A percentile compares a stretch with the other conserved stretches of the same genome.
Evolutionary conservation across 768 basidiomycete species (phyloP).

Genomic region (Mrakia gelida): DNA sequence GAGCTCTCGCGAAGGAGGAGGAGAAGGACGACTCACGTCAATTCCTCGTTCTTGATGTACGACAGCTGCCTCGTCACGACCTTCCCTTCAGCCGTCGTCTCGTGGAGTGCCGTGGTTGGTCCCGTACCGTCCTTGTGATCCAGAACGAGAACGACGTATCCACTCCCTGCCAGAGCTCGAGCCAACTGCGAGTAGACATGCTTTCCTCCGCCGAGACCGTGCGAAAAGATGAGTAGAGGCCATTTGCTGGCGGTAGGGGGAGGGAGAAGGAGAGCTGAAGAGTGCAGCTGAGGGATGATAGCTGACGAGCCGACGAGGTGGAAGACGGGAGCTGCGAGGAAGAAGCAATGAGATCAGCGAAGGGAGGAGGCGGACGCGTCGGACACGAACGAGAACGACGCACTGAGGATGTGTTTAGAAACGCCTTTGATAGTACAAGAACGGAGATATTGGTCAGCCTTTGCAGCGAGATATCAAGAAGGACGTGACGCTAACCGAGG

Average conservation of each 20-base stretch:
- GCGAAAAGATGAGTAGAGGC: constrained; percentile 79
- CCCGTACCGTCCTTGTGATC: constrained; percentile 59
- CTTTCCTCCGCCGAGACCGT: constrained; percentile 73
- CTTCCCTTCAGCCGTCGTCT: constrained; percentile 42
- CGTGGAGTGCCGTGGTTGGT: constrained; percentile 50
- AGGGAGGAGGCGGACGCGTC: no score
- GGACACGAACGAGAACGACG: neutral
- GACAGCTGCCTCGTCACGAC: constrained; percentile 38
- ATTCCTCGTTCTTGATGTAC: constrained; percentile 58
- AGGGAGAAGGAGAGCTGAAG: constrained; percentile 54
- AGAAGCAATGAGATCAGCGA: neutral
- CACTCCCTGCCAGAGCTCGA: constrained; percentile 65
- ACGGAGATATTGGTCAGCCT: constrained; percentile 40
- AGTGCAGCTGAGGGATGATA: constrained; percentile 37
- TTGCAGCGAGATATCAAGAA: constrained; percentile 54
- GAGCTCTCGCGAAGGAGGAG: neutral
- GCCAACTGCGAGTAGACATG: constrained; percentile 56
- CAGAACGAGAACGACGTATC: constrained; percentile 72
- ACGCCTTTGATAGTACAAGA: constrained; percentile 45
- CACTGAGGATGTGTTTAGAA: constrained; percentile 26
- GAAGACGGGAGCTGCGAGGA: constrained; percentile 23
- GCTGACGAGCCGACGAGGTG: constrained; percentile 20
- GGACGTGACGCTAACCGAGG: constrained; percentile 48
- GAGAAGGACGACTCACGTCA: constrained; percentile 39
- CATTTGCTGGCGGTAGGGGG: constrained; percentile 47